Evolutionary conservation across 2,329 filamentous ascomycete species (phyloP), one percentile per base, ranked within the genome.

Genomic region (Ceratocystis alfenasii): DNA sequence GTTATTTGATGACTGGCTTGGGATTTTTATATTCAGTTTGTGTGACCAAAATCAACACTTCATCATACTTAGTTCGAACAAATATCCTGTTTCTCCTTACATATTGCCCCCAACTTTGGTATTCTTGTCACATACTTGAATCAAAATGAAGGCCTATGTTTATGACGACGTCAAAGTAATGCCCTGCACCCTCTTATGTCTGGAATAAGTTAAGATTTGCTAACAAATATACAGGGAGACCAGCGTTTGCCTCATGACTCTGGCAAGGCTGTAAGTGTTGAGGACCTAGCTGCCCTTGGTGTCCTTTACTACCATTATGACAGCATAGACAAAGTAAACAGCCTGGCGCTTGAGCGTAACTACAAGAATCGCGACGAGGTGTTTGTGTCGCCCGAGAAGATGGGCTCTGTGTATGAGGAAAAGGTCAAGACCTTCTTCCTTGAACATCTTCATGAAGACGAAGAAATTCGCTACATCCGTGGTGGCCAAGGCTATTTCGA

Each of bases 331-430:
- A 80, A 80, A 30, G 91, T 97, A 50, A 82, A 97, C 74, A 74
- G 78, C 55, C 83, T 99, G 57, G 93, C 94, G 2, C 71, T 76
- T 2, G 79, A 88, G 70, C 88, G 93, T 68, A 82, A 83, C 71
- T 97, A 99, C 82, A 92, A 88, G 79, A 96, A 97, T 80, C 88
- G 93, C 66, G 94, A 99, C 78, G 87, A 95, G 77, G 89, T 97
- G 74, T 89, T 84, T 68, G 89, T 99, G 25, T 95, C 90, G 6
- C 93, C 92, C 0, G 80, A 86, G 69, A 87, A 85, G 69, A 90
- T 97, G 87, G 91, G 90, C 66, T 88, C 84, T 48, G 77, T 85
- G 57, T 99, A 97, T 78, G 93, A 99, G 77, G 84, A 88, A 69
- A 97, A 97, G 76, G 90, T 99, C 69, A 92, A 90, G 78, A 84